Evolutionary conservation across 2,329 filamentous ascomycete genomes (phyloP), one percentile per base, ranked within the genome.

Genomic region (Fusarium domesticum): DNA sequence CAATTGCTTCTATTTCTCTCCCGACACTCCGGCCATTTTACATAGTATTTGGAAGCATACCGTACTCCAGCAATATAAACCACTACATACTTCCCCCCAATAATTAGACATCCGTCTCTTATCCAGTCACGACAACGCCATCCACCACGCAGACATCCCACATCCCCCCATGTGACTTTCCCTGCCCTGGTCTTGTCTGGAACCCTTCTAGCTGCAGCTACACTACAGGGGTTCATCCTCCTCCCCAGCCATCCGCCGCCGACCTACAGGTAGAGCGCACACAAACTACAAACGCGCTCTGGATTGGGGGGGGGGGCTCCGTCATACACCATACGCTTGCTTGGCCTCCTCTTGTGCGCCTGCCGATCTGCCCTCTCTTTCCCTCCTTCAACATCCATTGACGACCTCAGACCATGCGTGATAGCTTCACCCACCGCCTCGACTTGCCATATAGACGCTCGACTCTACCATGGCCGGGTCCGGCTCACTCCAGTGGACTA

Each of bases 401-500:
- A 47, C 20, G 49, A 42, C 51, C 37, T 40, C 39, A 56, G 56
- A 60, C 53, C 51, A 61, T 61, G 58, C 56, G 43, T 47, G 56
- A 59, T 57, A 56, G 57, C 55, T 40, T 59, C 56, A 50, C 54
- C 53, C 55, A 47, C 52, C 50, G 46, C 49, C 51, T 53, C 52
- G 48, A 53, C 49, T 44, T 50, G 55, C 49, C 54, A 50, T 58
- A 55, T 31, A 58, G 56, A 55, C 56, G 57, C 56, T 56, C 53
- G 50, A 51, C 58, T 61, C 50, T 62, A 65, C 57, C 63, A 80
- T 79, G 76, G 68, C 71, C 61, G 71, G 74, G 63, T 70, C 72
- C 54, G 69, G 71, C 57, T 69, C 69, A 59, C 68, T 75, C 46
- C 72, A 77, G 67, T 81, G 78, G 77, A 75, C 76, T 62, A 69